phyloP scores from a whole-genome alignment of 2,329 filamentous ascomycete species.

The Stachybotrys echinatus region DNA sequence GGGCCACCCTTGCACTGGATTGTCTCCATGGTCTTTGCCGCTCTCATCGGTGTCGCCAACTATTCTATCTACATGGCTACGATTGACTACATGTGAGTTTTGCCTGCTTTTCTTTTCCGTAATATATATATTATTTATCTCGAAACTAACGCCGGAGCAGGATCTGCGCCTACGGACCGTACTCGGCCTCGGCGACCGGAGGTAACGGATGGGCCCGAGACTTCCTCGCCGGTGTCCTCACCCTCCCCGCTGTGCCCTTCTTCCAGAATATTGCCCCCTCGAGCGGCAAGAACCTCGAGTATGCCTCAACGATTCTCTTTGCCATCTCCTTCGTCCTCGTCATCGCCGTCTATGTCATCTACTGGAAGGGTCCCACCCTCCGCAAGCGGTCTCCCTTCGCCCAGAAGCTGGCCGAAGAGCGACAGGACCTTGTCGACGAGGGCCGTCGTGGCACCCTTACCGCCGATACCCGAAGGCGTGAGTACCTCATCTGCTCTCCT shows the following conservation, averaged over 20 bases:
- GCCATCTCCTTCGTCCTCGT: slow-evolving; percentile 58
- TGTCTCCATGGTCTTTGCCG: slow-evolving; percentile 58
- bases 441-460: slow-evolving; percentile 22
- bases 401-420: slow-evolving; percentile 49
- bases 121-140: background rate
- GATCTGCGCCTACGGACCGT: slow-evolving; percentile 66
- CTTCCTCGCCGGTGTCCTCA: slow-evolving; percentile 67
- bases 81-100: slow-evolving; percentile 63
- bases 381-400: slow-evolving; percentile 60
- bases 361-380: slow-evolving; percentile 57
- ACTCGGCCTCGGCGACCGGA: slow-evolving; percentile 69
- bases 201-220: slow-evolving; percentile 72
- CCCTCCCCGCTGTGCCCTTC: slow-evolving; percentile 62
- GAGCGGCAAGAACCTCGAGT: slow-evolving; percentile 46
- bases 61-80: slow-evolving; percentile 72
- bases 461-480: slow-evolving; percentile 20
- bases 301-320: slow-evolving; percentile 60
- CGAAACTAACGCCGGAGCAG: too few relatives aligned
- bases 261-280: slow-evolving; percentile 49
- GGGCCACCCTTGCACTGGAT: slow-evolving; percentile 64
- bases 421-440: slow-evolving; percentile 19
- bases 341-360: slow-evolving; percentile 59
- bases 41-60: slow-evolving; percentile 67
- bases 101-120: slow-evolving; percentile 5
- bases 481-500: slow-evolving; percentile 10